Evolutionary conservation across 176 grass and related monocot species (phyloP).

Genomic region (Miscanthus lutarioriparius): DNA sequence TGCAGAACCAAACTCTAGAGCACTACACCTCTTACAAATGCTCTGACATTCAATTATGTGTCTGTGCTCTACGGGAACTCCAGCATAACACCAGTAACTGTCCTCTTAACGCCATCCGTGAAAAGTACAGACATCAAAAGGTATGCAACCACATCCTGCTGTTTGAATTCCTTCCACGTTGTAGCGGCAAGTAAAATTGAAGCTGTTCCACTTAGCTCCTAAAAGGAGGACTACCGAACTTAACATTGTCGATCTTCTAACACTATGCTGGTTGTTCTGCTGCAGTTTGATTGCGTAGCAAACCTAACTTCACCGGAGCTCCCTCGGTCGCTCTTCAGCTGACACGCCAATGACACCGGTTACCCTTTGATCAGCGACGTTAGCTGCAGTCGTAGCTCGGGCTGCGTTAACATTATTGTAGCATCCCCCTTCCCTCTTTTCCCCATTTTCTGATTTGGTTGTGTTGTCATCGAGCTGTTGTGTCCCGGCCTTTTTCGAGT

Average conservation of each 20-base stretch:
- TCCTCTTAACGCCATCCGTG: slow-evolving; percentile 59
- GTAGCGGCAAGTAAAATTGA: background rate
- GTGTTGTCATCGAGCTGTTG: slow-evolving; percentile 11
- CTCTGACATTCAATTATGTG: slow-evolving; percentile 43
- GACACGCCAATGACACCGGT: slow-evolving; percentile 16
- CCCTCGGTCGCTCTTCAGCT: slow-evolving; percentile 38
- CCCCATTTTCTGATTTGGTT: slow-evolving; percentile 2
- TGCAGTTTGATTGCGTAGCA: slow-evolving; percentile 49
- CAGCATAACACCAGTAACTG: slow-evolving; percentile 63
- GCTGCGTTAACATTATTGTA: slow-evolving; percentile 40
- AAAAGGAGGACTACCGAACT: background rate
- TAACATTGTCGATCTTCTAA: background rate
- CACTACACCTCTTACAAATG: slow-evolving; percentile 64
- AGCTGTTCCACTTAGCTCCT: background rate
- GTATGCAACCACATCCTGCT: slow-evolving; percentile 12
- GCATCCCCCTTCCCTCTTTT: background rate
- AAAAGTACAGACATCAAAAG: slow-evolving; percentile 74
- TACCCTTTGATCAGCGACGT: slow-evolving; percentile 15
- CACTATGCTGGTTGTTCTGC: background rate
- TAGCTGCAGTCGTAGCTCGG: slow-evolving; percentile 25
- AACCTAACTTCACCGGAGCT: slow-evolving; percentile 41
- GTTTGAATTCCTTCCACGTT: background rate
- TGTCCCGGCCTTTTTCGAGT: slow-evolving; percentile 32
- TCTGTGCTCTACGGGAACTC: slow-evolving; percentile 50
- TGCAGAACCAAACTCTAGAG: slow-evolving; percentile 63